phyloP scores from a whole-genome alignment of 352 stramenopile genomes.

The Phytophthora constricta region DNA sequence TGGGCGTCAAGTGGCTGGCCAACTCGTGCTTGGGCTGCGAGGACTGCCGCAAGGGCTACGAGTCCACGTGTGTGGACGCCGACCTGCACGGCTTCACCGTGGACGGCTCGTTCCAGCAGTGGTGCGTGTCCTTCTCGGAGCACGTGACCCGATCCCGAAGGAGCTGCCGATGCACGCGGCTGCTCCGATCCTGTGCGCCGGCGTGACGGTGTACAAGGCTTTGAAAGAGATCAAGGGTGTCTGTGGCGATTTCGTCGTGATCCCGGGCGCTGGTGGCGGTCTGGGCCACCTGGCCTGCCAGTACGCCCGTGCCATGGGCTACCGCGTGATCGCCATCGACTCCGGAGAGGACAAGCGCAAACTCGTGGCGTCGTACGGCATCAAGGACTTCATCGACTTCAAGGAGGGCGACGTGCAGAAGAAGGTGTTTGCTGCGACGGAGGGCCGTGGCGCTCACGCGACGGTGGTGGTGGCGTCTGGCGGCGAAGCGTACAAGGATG shows the following conservation, averaged over 20 bases:
- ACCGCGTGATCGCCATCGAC: slow-evolving; percentile 76
- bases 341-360: slow-evolving; percentile 63
- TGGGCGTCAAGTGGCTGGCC: slow-evolving; percentile 50
- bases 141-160: slow-evolving; percentile 72
- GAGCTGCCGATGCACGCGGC: slow-evolving; percentile 45
- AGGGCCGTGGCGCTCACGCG: slow-evolving; percentile 59
- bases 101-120: slow-evolving; percentile 53
- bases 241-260: slow-evolving; percentile 52
- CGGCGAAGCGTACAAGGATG: slow-evolving; percentile 51
- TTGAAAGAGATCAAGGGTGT: slow-evolving; percentile 60
- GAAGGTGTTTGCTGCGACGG: slow-evolving; percentile 45
- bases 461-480: slow-evolving; percentile 76
- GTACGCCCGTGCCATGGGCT: slow-evolving; percentile 71
- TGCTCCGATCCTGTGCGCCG: slow-evolving; percentile 84
- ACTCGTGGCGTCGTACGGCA: slow-evolving; percentile 62
- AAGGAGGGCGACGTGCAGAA: slow-evolving; percentile 56
- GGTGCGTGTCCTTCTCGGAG: slow-evolving; percentile 65
- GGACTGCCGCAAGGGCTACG: slow-evolving; percentile 50
- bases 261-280: slow-evolving; percentile 69
- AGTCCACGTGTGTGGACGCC: slow-evolving; percentile 39
- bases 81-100: slow-evolving; percentile 40
- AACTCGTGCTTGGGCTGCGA: slow-evolving; percentile 50
- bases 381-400: slow-evolving; percentile 72
- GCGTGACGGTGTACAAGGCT: slow-evolving; percentile 86
- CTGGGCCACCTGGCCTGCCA: slow-evolving; percentile 85